Evolutionary conservation across 225 moss, liverwort and hornwort genomes (phyloP), one percentile per base, ranked within the genome.

Genomic region (Pleurozium schreberi): DNA sequence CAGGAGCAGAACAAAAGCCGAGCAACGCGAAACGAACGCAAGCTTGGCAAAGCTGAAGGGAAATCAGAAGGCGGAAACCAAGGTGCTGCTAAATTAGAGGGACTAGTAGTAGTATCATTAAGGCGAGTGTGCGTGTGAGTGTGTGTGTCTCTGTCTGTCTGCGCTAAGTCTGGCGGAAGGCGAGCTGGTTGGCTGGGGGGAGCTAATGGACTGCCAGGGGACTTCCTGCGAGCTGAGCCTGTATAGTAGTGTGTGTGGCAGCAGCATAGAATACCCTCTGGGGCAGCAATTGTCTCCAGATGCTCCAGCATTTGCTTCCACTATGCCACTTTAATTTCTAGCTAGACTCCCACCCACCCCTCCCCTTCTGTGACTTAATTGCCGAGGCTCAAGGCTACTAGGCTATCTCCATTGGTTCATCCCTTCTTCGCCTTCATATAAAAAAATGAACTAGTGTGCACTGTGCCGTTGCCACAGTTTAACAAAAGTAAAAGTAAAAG

Each of bases 241-340:
- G 67, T 90, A 88, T 92, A 88, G 85, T 75, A 31, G 53, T 43
- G 53, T 60, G 85, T 63, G 71, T 80, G 87, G 90, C 90, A 88
- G 92, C 93, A 93, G 92, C 93, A 93, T 93, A 93, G 93, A 92
- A 93, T 93, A 84, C 93, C 88, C 89, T 93, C 53, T 62, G 83
- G 57, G 64, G 86, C 90, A 91, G 86, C 93, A 92, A 93, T 93
- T 84, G 91, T 88, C 89, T 26, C 69, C 86, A 89, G 90, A 92
- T 93, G 92, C 93, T 88, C 65, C 82, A 83, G 89, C 84, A 85
- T 47, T 89, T 76, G 89, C 36, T 89, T 77, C 90, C 83, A 40
- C 88, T 59, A 91, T 92, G 90, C 38, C 59, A 52, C 84, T 84
- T 86, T 75, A 75, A 75, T 13, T 88, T 20, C 12, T 13, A 53